Percentiles rank a stretch among this genome's conserved stretches.
Evolutionary conservation across 202 grass and related monocot species (phyloP).

Genomic region (Elaeis oleifera): DNA sequence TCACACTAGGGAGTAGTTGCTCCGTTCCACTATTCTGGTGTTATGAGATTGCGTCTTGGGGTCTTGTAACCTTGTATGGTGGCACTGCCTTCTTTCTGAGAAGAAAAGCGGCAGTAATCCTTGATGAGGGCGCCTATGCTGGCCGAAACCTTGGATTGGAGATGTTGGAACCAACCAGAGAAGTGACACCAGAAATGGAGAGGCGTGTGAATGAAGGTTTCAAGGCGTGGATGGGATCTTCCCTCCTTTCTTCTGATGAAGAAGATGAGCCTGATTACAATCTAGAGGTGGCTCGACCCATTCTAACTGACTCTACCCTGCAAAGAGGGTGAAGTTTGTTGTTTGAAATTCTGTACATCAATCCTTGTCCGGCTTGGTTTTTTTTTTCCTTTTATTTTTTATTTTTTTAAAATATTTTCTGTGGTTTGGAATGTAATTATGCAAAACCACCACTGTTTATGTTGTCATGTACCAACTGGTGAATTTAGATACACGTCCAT

Average conservation of each 20-base stretch:
- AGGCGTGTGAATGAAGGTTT: conserved; percentile 72
- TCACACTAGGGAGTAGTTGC: conserved; percentile 75
- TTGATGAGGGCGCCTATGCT: conserved; percentile 58
- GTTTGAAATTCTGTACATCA: too few species aligned
- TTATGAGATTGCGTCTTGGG: conserved; percentile 90
- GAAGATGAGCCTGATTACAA: conserved; percentile 79
- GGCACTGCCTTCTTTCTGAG: conserved; percentile 72
- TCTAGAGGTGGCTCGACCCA: conserved; percentile 45
- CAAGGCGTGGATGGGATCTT: conserved; percentile 87
- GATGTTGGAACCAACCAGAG: conserved; percentile 55
- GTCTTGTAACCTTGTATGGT: conserved; percentile 71
- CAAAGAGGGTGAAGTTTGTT: conserved; percentile 24
- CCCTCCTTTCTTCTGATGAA: conserved; percentile 80
- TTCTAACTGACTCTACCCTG: conserved; percentile 19
- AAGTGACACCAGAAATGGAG: conserved; percentile 68
- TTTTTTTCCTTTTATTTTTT: too few species aligned
- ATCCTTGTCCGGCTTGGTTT: too few species aligned
- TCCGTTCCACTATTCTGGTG: conserved; percentile 92
- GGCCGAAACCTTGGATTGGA: conserved; percentile 63
- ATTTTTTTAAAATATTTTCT: too few species aligned
- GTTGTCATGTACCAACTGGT: too few species aligned
- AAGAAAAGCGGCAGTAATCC: conserved; percentile 63
- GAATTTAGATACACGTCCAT: too few species aligned
- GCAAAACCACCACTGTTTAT: too few species aligned
- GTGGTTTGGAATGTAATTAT: too few species aligned